Evolutionary conservation across 2,329 filamentous ascomycete species (phyloP), one percentile per base, ranked within the genome.

Genomic region (Pyricularia sp.): DNA sequence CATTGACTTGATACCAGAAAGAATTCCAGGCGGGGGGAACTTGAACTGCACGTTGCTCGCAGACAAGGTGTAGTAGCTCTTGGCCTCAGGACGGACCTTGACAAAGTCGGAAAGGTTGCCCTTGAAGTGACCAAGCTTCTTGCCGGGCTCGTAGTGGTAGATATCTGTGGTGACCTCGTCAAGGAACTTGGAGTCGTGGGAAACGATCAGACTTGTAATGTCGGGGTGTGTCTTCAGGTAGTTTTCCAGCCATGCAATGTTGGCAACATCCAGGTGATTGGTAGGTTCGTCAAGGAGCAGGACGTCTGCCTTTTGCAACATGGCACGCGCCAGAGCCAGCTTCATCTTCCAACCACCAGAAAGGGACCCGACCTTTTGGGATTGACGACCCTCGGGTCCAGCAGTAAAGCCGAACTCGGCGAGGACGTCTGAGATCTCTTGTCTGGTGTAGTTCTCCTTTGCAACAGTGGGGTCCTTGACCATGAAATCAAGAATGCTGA

Each of bases 301-400:
- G 67, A 99, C 94, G 78, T 99, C 95, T n/a, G 95, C 94, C 77
- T 90, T 92, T 85, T 95, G 92, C 76, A 99, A 86, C 94, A 99
- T 98, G 72, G 95, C 95, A 75, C 95, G 89, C 68, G 95, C 95
- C 79, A 99, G 82, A 73, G 95, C 95, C 71, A 99, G 84, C 88
- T 99, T 99, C 95, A 99, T 99, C 87, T 98, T 98, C 95, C 95
- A 99, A 78, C 95, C 95, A 81, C 95, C 95, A 63, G 95, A 98
- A 50, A 99, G 82, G 25, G 94, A 97, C 74, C 95, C 95, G 70
- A 99, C 95, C 75, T 91, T 92, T 78, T 97, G 89, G 6, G 90
- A 86, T 80, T 98, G 95, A 70, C 93, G 89, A 70, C 94, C 95
- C 73, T 95, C 92, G 0, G 93, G 93, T 2, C 94, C 94, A 71